phyloP scores from a whole-genome alignment of 257 asterid species.

The Solanum pimpinellifolium region DNA sequence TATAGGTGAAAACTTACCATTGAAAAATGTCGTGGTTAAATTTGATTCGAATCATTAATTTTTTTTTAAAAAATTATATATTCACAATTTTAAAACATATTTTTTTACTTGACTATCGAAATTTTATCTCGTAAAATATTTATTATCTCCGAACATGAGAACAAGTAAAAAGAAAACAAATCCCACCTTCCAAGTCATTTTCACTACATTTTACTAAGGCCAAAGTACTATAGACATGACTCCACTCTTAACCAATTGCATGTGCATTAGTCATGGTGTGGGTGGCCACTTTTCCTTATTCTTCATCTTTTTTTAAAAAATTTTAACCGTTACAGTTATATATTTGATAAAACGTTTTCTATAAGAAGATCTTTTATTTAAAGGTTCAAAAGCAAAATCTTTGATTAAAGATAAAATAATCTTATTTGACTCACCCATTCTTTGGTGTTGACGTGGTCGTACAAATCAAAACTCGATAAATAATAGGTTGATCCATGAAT shows the following conservation, averaged over 20 bases:
- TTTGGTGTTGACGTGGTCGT: neutral
- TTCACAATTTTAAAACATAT: rapidly evolving
- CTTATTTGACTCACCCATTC: neutral
- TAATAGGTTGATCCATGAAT: neutral
- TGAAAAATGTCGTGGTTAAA: too few relatives aligned
- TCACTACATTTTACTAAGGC: neutral
- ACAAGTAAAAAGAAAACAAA: constrained; percentile 4
- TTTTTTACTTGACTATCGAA: rapidly evolving
- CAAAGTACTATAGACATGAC: constrained; percentile 23
- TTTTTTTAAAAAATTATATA: too few relatives aligned
- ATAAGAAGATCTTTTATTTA: rapidly evolving
- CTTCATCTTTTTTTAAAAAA: neutral
- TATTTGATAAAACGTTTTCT: rapidly evolving
- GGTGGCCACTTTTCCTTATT: constrained; percentile 40
- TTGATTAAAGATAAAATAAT: neutral
- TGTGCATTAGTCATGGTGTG: constrained; percentile 42
- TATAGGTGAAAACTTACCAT: neutral
- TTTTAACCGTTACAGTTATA: neutral
- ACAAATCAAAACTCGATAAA: neutral
- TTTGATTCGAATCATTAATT: too few relatives aligned
- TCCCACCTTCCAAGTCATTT: neutral
- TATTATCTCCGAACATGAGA: neutral
- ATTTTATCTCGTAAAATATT: too few relatives aligned
- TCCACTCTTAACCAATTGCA: constrained; percentile 34
- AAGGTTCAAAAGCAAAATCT: rapidly evolving